Evolutionary conservation across 441 rosid species (phyloP).

Genomic region (Gossypium gossypioides): DNA sequence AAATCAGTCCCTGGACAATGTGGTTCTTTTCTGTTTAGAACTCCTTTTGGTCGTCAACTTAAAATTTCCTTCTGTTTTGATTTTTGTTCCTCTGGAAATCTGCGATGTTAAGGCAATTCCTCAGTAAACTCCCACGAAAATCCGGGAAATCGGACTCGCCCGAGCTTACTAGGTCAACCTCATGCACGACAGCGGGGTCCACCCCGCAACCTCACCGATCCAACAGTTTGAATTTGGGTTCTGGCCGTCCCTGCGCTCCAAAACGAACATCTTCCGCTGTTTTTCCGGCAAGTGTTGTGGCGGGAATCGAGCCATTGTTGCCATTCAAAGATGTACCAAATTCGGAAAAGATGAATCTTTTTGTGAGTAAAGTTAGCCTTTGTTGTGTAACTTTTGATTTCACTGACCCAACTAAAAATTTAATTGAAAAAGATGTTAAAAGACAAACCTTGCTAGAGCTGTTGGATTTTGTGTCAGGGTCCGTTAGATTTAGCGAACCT

Average conservation of each 20-base stretch:
- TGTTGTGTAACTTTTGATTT: conserved; percentile 85
- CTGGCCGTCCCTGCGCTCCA: conserved; percentile 41
- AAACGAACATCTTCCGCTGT: conserved; percentile 76
- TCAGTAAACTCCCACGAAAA: conserved; percentile 60
- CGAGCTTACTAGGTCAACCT: conserved; percentile 35
- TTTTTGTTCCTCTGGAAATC: background rate
- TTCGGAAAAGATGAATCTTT: conserved; percentile 65
- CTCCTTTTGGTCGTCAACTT: background rate
- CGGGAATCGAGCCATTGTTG: conserved; percentile 73
- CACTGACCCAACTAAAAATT: conserved; percentile 59
- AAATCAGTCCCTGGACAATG: conserved; percentile 4
- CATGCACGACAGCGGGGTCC: conserved; percentile 18
- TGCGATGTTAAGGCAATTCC: conserved; percentile 62
- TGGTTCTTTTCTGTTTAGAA: conserved; percentile 2
- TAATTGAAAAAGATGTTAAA: conserved; percentile 69
- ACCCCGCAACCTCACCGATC: conserved; percentile 29
- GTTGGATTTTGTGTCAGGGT: conserved; percentile 62
- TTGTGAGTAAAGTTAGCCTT: conserved; percentile 79
- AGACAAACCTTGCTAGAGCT: conserved; percentile 73
- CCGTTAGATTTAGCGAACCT: conserved; percentile 60
- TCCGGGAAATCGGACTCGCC: conserved; percentile 44
- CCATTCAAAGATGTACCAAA: conserved; percentile 68
- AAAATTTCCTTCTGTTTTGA: background rate
- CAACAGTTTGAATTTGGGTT: conserved; percentile 23
- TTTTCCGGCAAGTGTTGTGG: conserved; percentile 71